Percentiles rank a stretch among this genome's conserved stretches.
phyloP scores from a whole-genome alignment of 1,139 yeast species.

The Yamadazyma dendronema region DNA sequence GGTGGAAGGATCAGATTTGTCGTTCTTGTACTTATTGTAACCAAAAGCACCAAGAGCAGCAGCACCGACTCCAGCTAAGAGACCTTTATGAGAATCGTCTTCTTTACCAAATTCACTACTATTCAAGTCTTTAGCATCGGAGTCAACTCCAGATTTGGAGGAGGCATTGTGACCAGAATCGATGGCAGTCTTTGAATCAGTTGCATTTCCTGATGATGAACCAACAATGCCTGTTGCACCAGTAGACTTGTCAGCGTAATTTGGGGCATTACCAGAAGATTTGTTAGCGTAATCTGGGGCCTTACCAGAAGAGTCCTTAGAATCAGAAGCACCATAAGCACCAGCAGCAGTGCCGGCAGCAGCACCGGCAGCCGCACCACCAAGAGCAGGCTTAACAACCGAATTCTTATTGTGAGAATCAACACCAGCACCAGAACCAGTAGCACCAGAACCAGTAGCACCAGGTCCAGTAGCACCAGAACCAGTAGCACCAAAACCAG shows the following conservation, averaged over 20 bases:
- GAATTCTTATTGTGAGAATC: too few species aligned
- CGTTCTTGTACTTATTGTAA: not conserved
- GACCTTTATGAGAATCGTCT: not conserved
- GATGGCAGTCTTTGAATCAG: not conserved
- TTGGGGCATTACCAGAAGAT: too few species aligned
- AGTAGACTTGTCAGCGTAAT: too few species aligned
- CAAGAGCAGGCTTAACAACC: not conserved
- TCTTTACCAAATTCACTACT: not conserved
- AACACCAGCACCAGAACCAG: conserved; percentile 3
- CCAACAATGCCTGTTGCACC: too few species aligned
- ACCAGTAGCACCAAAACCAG: conserved; percentile 4
- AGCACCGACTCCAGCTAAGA: conserved; percentile 1
- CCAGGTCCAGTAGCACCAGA: conserved; percentile 16
- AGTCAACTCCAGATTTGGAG: not conserved
- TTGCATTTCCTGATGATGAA: too few species aligned
- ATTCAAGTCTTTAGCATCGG: not conserved
- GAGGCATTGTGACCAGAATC: not conserved
- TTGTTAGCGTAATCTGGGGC: too few species aligned
- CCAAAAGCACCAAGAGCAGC: conserved; percentile 3
- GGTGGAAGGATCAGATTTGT: conserved; percentile 4
- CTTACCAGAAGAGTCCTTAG: not conserved
- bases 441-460: not conserved
- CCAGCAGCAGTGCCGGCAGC: not conserved
- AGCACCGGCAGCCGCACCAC: not conserved
- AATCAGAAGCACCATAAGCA: not conserved